These are phyloP conservation scores for Rhizopogon parksii DNA, from an alignment of 1,284 basidiomycete species.

Conservation along the genomic window DNA sequence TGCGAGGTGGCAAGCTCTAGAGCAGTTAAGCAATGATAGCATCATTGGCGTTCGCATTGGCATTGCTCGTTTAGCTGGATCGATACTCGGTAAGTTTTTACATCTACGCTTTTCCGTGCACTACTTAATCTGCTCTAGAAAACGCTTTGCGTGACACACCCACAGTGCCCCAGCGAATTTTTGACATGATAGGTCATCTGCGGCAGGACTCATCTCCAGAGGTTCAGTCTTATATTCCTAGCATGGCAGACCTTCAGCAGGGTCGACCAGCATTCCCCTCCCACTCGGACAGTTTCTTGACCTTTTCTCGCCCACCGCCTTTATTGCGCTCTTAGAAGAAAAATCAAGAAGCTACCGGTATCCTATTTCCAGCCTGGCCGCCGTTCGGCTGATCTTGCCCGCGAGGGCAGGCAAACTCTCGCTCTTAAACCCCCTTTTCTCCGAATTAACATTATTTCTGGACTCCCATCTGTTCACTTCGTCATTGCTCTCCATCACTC, in stretches of 20 bases:
- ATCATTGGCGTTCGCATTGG: slow-evolving; percentile 86
- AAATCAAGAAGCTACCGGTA: background rate
- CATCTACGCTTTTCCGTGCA: slow-evolving; percentile 3
- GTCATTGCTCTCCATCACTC: background rate
- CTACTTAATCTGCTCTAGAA: slow-evolving; percentile 16
- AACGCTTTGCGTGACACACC: slow-evolving; percentile 16
- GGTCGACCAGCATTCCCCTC: slow-evolving; percentile 11
- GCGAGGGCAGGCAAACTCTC: background rate
- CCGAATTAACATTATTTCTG: background rate
- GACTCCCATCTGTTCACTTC: background rate
- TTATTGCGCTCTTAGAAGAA: slow-evolving; percentile 3
- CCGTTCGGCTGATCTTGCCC: background rate
- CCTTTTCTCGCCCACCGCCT: slow-evolving; percentile 32
- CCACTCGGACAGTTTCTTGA: slow-evolving; percentile 21
- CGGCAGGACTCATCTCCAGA: slow-evolving; percentile 43
- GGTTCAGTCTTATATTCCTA: slow-evolving; percentile 38
- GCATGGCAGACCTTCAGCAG: slow-evolving; percentile 6
- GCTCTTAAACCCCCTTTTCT: background rate
- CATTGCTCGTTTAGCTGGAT: slow-evolving; percentile 62
- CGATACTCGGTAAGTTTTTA: slow-evolving; percentile 43
- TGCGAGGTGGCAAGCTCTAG: slow-evolving; percentile 47
- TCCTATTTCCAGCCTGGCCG: background rate
- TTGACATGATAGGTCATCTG: slow-evolving; percentile 35
- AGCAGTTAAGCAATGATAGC: slow-evolving; percentile 56
- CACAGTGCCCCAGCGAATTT: slow-evolving; percentile 22